These are phyloP conservation scores for Phanerochaete sordida DNA, from an alignment of 768 basidiomycete species.

Conservation along the genomic window DNA sequence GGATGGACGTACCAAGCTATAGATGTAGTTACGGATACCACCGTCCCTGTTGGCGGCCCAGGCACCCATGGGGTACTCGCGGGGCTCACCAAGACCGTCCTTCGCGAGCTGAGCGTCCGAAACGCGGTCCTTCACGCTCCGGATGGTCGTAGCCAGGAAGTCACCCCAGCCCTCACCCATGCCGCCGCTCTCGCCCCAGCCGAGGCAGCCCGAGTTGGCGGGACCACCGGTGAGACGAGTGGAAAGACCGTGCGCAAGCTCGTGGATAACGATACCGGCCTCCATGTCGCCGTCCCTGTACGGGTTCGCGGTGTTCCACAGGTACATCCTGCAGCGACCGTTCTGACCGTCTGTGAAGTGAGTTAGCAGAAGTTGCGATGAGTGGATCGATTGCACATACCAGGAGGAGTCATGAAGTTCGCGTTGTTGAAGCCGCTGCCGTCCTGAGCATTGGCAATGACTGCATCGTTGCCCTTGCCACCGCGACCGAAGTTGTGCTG, in stretches of 20 bases:
- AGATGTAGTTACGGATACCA: slow-evolving; percentile 88
- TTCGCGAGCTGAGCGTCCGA: neutral
- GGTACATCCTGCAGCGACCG: slow-evolving; percentile 93
- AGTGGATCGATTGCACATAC: neutral
- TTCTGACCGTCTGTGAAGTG: slow-evolving; percentile 61
- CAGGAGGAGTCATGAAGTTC: slow-evolving; percentile 85
- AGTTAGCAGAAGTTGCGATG: neutral
- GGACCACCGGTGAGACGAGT: slow-evolving; percentile 96
- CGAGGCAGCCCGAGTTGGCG: slow-evolving; percentile 87
- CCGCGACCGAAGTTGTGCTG: slow-evolving; percentile 94
- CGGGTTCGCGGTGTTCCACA: slow-evolving; percentile 89
- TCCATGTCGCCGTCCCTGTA: slow-evolving; percentile 95
- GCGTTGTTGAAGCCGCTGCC: slow-evolving; percentile 92
- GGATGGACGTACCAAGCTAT: slow-evolving; percentile 53
- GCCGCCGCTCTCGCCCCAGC: slow-evolving; percentile 93
- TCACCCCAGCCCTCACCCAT: slow-evolving; percentile 99
- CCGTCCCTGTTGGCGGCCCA: slow-evolving; percentile 81
- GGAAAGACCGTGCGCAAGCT: slow-evolving; percentile 83
- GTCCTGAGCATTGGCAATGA: slow-evolving; percentile 94
- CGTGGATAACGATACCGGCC: slow-evolving; percentile 95
- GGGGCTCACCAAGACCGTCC: neutral
- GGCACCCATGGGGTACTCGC: slow-evolving; percentile 85
- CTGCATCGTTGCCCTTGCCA: slow-evolving; percentile 82
- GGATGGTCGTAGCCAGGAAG: slow-evolving; percentile 84
- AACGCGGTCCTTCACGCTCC: slow-evolving; percentile 67